Evolutionary conservation across 345 rosid genomes (phyloP), one percentile per base, ranked within the genome.

Genomic region (Syzygium jambos): DNA sequence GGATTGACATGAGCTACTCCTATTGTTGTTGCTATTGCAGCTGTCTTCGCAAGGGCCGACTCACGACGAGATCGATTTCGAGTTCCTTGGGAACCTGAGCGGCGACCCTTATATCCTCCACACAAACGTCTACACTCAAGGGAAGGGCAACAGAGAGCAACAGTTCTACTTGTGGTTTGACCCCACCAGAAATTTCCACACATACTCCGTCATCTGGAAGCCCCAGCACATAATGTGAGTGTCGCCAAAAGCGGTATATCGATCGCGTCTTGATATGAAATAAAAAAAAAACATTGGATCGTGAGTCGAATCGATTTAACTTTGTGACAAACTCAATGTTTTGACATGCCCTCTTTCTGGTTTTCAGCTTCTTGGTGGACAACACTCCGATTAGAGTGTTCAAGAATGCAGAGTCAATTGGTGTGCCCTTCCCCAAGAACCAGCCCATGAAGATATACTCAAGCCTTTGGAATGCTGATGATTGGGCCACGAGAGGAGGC

Each of bases 41-140:
- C 88, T 95, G 61, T 89, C 93, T n/a, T 95, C 96, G 56, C 86
- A 93, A 51, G 96, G 95, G 88, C 90, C 94, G 19, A 86, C 93
- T 30, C 94, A 95, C 90, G 95, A 94, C 85, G 95, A 94, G 91
- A 93, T 94, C 11, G 96, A 93, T 54, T 92, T 92, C 53, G 95
- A 93, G 92, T 94, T 94, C 87, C 88, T 94, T 0, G 96, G 96
- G 12, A 94, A 94, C 85, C 86, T 88, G 83, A 93, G 92, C 87
- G 96, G 96, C 51, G 94, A 94, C 65, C 96, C 95, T 88, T 94
- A 93, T 88, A 93, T 93, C 65, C 90, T 94, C 52, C 96, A 94
- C 87, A 94, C 96, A 29, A 94, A 94, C 87, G 92, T 94, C 34
- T 93, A 86, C 86, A 89, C 91, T 30, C 92, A 91, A 86, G 96